These are phyloP conservation scores for Naematelia encephala DNA, from an alignment of 768 basidiomycete species.

Conservation along the genomic window DNA sequence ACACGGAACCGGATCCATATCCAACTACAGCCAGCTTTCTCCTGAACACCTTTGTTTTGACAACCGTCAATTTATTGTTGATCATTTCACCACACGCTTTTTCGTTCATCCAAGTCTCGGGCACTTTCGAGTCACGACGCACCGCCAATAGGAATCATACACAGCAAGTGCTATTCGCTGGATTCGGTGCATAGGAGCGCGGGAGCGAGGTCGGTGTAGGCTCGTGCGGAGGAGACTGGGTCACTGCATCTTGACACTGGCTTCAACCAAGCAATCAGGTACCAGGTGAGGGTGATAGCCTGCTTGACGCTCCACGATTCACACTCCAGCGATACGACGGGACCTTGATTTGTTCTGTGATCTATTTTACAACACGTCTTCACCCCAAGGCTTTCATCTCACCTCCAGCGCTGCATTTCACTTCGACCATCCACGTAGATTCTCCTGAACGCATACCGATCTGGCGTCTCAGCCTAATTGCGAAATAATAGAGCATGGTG, in stretches of 20 bases:
- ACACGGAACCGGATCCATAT: neutral
- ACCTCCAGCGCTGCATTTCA: neutral
- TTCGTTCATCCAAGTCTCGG: neutral
- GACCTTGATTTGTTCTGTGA: too few species aligned
- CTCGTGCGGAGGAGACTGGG: neutral
- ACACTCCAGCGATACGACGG: too few species aligned
- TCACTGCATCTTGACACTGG: neutral
- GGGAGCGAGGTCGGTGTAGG: neutral
- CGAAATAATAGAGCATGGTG: slow-evolving; percentile 24
- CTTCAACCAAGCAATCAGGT: too few species aligned
- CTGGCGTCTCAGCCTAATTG: too few species aligned
- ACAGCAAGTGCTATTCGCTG: neutral
- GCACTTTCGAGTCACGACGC: neutral
- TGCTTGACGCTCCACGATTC: too few species aligned
- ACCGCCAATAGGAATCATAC: neutral
- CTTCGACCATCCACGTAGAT: neutral
- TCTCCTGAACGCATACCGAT: neutral
- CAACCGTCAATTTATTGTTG: neutral
- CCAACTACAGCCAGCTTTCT: neutral
- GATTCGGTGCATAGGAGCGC: neutral
- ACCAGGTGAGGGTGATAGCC: too few species aligned
- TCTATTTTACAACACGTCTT: too few species aligned
- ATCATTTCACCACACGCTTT: neutral
- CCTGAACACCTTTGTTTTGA: neutral
- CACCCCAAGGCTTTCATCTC: neutral